Evolutionary conservation across 164 flowering plant genomes (phyloP), one percentile per base, ranked within the genome.

Genomic region (Magnolia officinalis): DNA sequence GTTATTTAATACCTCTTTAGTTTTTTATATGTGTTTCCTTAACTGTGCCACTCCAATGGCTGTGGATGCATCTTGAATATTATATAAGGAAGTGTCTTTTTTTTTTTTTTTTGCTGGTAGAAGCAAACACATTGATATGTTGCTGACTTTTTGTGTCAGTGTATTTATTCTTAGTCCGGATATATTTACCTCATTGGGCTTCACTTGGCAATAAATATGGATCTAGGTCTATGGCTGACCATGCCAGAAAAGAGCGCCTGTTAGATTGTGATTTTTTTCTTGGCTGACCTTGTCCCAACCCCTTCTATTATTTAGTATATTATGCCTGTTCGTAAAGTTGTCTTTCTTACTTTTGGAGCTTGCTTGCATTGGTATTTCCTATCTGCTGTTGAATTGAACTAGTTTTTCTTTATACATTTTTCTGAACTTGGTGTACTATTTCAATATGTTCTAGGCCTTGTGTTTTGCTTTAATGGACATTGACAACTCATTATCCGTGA

Each of bases 391-490:
- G 26, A 19, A 76, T 67, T 37, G 67, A 26, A 69, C 9, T 20
- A n/a, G n/a, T 49, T 64, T 74, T n/a, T n/a, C 55, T 10, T 63
- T 37, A 20, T 63, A 11, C 18, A 21, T 58, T 26, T 13, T 8
- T 9, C 4, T 50, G 10, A 71, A 51, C 29, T 50, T 20, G 19
- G 9, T 72, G 45, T 7, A 18, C 1, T 14, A 31, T 68, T 68
- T 14, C 8, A 26, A 16, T 68, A 13, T 67, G 11, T 52, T 79
- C 73, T 72, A 95, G 99, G 98, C 86, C 76, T 80, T 89, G 11
- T 86, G 94, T 75, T 80, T 83, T 86, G 74, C 87, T 80, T 83
- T 95, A 83, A 79, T 92, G 90, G 78, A 84, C 29, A 72, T 86
- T 79, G 84, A 84, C 37, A 87, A 81, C 73, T 81, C 87, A 63